Percentiles rank a stretch among this genome's conserved stretches.
phyloP scores from a whole-genome alignment of 208 protist genomes.

The Acanthamoeba healyi region DNA sequence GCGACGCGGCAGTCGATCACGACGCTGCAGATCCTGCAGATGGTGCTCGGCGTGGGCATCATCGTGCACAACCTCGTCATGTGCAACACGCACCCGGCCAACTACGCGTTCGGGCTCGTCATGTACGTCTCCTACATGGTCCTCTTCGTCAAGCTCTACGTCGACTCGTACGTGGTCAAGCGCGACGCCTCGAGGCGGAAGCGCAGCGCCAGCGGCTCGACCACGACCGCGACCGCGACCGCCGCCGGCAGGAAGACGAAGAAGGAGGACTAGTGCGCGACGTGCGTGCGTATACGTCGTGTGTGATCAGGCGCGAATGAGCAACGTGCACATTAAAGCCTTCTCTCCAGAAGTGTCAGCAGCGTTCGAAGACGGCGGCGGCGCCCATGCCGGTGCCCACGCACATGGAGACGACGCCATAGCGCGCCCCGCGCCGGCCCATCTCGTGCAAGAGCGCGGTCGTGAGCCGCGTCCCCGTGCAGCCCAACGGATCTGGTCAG shows the following conservation, averaged over 20 bases:
- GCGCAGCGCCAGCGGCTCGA: not conserved
- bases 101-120: constrained; percentile 84
- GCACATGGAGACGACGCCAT: constrained; percentile 83
- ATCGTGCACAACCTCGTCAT: constrained; percentile 73
- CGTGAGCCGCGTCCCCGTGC: constrained; percentile 85
- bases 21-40: constrained; percentile 90
- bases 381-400: constrained; percentile 81
- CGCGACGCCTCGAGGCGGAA: not conserved
- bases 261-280: not conserved
- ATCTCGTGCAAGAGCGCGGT: constrained; percentile 84
- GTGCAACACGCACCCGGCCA: not conserved
- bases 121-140: constrained; percentile 95
- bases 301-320: too few species aligned
- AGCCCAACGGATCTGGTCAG: constrained; percentile 88
- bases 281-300: too few species aligned
- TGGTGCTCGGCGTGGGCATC: constrained; percentile 86
- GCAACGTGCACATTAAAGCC: too few species aligned
- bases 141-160: constrained; percentile 94
- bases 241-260: constrained; percentile 36
- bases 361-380: constrained; percentile 74
- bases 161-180: constrained; percentile 90
- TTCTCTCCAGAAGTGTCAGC: too few species aligned
- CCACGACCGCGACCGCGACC: not conserved
- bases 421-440: constrained; percentile 35
- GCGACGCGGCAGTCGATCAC: constrained; percentile 29